Evolutionary conservation across 2,329 filamentous ascomycete species (phyloP), one percentile per base, ranked within the genome.

Genomic region (Colletotrichum lindemuthianum): DNA sequence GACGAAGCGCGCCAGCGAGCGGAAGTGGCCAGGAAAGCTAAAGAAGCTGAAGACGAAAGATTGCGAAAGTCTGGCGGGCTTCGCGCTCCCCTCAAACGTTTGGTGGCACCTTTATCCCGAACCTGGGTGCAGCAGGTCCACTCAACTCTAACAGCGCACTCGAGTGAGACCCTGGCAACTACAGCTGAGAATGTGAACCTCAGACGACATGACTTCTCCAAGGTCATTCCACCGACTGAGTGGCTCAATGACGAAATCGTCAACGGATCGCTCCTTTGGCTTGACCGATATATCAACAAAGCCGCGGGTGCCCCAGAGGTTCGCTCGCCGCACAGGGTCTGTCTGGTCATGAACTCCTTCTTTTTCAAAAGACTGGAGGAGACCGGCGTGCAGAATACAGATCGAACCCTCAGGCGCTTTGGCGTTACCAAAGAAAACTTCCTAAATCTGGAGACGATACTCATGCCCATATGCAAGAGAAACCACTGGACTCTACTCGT

Each of bases 191-290:
- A 63, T 10, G 63, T 65, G 2, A 51, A 65, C 3, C 61, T 71
- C 24, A 79, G 72, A 1, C 73, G 78, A 2, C 84, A 86, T 56
- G 90, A 92, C 71, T 89, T 93, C 70, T 79, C 77, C n/a, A 89
- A 84, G 50, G 76, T 93, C 8, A 80, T 90, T 13, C 79, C 80
- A 15, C 74, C 78, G 8, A 81, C 76, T 0, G 81, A 81, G 34
- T 95, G 91, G 91, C 82, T 95, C 7, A 93, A 94, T 68, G 92
- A 94, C 73, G 89, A 92, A 69, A 86, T 91, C 54, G 86, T 95
- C 69, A 92, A 92, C 69, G 86, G 86, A 12, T 86, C 86, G 51
- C 81, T 93, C 33, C 76, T 83, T 34, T 85, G 87, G 71, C 77
- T 93, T 12, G 87, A 88, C 51, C 79, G 82, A 13, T 83, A 82